Evolutionary conservation across 345 rosid genomes (phyloP).

Genomic region (Hibiscus syriacus): DNA sequence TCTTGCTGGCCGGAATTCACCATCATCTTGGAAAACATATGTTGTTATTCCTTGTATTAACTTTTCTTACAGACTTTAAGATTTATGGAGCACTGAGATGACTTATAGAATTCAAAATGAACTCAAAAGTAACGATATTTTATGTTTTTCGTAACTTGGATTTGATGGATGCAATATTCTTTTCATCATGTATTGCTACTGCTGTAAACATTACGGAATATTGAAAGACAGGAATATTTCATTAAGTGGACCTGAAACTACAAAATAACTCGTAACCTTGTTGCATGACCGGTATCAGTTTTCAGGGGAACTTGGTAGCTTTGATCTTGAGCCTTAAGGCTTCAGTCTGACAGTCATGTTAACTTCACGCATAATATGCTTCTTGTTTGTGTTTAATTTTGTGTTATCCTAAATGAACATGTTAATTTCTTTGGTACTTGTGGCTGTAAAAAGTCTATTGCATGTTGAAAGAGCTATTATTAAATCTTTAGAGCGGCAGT

Average conservation of each 20-base stretch:
- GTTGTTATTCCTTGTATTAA: conserved; percentile 6
- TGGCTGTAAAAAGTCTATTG: conserved; percentile 65
- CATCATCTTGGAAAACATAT: conserved; percentile 68
- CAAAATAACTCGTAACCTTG: not conserved
- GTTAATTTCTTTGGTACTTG: conserved; percentile 2
- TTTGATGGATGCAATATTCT: not conserved
- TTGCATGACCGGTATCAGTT: not conserved
- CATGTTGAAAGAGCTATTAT: conserved; percentile 75
- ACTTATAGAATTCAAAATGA: not conserved
- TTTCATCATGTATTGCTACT: not conserved
- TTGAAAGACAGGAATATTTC: not conserved
- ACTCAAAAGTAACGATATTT: not conserved
- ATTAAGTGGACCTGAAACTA: not conserved
- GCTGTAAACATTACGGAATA: not conserved
- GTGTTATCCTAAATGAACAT: not conserved
- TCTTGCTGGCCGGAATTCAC: conserved; percentile 87
- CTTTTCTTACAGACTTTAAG: not conserved
- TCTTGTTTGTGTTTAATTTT: not conserved
- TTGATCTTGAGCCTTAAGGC: not conserved
- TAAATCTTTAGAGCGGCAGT: conserved; percentile 82
- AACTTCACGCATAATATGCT: not conserved
- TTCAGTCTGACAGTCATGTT: not conserved
- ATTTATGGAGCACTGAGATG: not conserved
- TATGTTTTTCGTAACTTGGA: not conserved
- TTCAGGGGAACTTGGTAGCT: not conserved